Percentiles rank a stretch among this genome's conserved stretches.
Evolutionary conservation across 169 alveolate genomes (phyloP).

Genomic region (Sarcocystis neurona): DNA sequence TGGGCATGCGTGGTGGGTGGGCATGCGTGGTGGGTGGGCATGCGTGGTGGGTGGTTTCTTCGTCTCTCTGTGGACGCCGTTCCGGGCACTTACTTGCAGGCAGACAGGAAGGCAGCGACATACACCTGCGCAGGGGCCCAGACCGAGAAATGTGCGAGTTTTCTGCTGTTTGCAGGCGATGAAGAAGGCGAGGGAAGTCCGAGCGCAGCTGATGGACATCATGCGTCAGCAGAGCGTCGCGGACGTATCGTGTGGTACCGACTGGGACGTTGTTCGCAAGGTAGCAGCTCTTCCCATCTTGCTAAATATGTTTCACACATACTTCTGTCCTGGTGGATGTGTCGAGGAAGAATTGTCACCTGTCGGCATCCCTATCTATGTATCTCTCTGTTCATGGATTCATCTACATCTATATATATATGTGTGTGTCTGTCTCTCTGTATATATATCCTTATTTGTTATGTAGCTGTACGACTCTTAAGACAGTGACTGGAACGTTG

Average conservation of each 20-base stretch:
- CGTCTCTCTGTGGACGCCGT: too few relatives aligned
- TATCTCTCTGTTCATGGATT: neutral
- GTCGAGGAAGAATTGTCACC: too few relatives aligned
- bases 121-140: too few relatives aligned
- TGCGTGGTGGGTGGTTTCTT: too few relatives aligned
- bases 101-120: too few relatives aligned
- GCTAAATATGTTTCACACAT: neutral
- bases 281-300: neutral
- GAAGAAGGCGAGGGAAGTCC: constrained; percentile 77
- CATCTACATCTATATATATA: neutral
- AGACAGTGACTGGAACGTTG: too few relatives aligned
- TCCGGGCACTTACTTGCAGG: too few relatives aligned
- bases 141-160: too few relatives aligned
- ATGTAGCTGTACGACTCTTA: neutral
- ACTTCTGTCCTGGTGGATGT: neutral
- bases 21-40: too few relatives aligned
- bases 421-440: neutral
- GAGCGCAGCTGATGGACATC: constrained; percentile 92
- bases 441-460: neutral
- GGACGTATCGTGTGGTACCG: constrained; percentile 79
- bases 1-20: too few relatives aligned
- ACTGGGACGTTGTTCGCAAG: constrained; percentile 87
- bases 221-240: constrained; percentile 79
- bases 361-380: neutral
- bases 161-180: constrained; percentile 63